Evolutionary conservation across 1,139 yeast species (phyloP), one percentile per base, ranked within the genome.

Genomic region (Debaryomyces fabryi): DNA sequence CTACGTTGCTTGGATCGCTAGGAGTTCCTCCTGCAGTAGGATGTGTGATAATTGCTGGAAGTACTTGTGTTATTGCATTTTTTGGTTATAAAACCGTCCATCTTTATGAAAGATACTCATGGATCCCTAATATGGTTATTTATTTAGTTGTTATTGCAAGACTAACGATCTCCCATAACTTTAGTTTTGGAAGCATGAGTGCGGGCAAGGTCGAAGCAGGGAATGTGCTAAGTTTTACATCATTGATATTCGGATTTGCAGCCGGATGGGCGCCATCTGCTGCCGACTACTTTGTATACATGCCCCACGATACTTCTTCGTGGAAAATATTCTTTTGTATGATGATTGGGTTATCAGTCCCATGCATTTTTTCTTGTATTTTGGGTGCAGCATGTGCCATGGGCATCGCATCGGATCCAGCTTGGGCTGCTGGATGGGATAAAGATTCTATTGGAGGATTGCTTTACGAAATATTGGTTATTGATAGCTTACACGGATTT

Each of bases 121-220:
- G 70, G 67, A 56, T 67, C 35, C 72, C 71, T 12, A 66, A 64
- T 45, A 55, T 62, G 39, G 54, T 58, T 30, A 59, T 68, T 24
- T 65, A 63, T 53, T 51, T 68, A 32, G 57, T 67, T 27, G 57
- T 67, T 23, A 63, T 64, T 44, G 71, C 63, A 4, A 57, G 68
- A 42, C 56, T 67, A 45, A 44, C 64, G 15, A 65, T 52, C 50
- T 52, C 66, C 8, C 54, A 52, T 29, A 59, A 56, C 18, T 67
- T 67, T 52, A 56, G 57, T 3, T 58, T 61, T 54, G 68, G 65
- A 6, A 21, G 24, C n/a, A 61, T 73, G 72, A 68, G 60, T 4
- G 54, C 69, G 6, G 81, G 82, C 10, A 59, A 63, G 6, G 55
- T 63, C n/a, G 81, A 75, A 51, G 68, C 68, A 2, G 72, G 71